These are phyloP conservation scores for Carex kokanica DNA, from an alignment of 176 grass and related monocot genomes.

Conservation along the genomic window DNA sequence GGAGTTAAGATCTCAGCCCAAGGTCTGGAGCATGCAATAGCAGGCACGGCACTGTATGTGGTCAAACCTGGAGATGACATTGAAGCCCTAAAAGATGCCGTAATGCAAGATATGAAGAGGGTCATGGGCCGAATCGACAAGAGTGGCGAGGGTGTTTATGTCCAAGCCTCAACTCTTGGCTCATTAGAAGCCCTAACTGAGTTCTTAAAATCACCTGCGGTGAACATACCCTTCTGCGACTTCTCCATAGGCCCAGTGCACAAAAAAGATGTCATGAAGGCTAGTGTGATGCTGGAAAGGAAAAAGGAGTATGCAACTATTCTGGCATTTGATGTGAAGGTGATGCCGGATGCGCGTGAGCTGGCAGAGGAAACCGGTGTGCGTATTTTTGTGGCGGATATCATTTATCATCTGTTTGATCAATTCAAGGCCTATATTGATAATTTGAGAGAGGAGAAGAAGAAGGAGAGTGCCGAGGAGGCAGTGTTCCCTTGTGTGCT, in stretches of 20 bases:
- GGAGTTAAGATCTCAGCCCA: conserved; percentile 67
- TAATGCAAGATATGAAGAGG: conserved; percentile 47
- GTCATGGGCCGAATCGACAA: conserved; percentile 45
- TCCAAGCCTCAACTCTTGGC: conserved; percentile 62
- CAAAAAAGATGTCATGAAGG: conserved; percentile 75
- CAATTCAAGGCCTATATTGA: conserved; percentile 54
- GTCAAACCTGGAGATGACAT: conserved; percentile 38
- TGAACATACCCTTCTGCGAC: conserved; percentile 49
- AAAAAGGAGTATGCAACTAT: conserved; percentile 68
- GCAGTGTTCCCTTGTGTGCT: conserved; percentile 65
- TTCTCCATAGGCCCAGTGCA: conserved; percentile 61
- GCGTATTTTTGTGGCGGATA: conserved; percentile 54
- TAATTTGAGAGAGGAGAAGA: conserved; percentile 51
- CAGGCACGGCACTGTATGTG: conserved; percentile 46
- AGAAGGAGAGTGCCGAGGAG: conserved; percentile 47
- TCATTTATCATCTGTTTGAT: conserved; percentile 66
- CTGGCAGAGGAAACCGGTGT: conserved; percentile 52
- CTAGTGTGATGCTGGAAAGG: conserved; percentile 57
- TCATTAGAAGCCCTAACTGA: conserved; percentile 50
- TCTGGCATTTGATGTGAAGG: conserved; percentile 70
- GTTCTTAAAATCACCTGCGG: conserved; percentile 36
- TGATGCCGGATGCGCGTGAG: conserved; percentile 55
- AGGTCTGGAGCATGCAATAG: conserved; percentile 56
- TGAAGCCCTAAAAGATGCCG: conserved; percentile 36
- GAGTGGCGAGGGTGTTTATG: conserved; percentile 59